A percentile compares a stretch with the other conserved stretches of the same genome.
Conservation (phyloP, 2,329 filamentous ascomycete genomes). For the Celoporthe dispersa region DNA sequence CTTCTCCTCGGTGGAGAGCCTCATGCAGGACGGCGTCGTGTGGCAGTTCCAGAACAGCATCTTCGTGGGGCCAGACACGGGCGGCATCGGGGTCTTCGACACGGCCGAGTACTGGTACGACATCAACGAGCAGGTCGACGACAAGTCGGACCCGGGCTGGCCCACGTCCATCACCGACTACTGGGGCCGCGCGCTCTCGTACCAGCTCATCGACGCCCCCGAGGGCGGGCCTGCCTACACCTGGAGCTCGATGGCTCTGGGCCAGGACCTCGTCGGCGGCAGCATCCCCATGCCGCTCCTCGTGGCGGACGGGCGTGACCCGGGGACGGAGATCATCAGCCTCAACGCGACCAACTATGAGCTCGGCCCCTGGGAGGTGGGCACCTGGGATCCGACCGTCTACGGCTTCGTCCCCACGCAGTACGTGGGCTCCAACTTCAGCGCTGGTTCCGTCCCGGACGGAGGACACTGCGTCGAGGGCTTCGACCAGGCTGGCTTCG, state of each 20-base stretch:
- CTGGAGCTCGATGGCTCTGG: constrained; percentile 69
- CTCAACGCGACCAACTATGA: constrained; percentile 67
- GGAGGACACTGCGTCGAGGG: constrained; percentile 71
- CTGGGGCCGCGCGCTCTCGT: constrained; percentile 85
- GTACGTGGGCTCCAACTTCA: constrained; percentile 65
- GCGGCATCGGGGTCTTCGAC: constrained; percentile 35
- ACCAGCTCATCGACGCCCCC: constrained; percentile 78
- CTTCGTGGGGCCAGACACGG: constrained; percentile 39
- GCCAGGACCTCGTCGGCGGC: constrained; percentile 47
- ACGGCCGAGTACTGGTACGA: constrained; percentile 60
- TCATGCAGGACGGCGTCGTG: constrained; percentile 50
- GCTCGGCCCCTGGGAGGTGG: constrained; percentile 69
- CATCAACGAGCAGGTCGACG: constrained; percentile 59
- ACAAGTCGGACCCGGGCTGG: constrained; percentile 67
- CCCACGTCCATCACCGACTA: constrained; percentile 81
- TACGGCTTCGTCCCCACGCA: constrained; percentile 62
- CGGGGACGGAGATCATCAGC: constrained; percentile 47
- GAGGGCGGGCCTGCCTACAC: constrained; percentile 78
- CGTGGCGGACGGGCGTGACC: constrained; percentile 52
- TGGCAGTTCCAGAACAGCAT: constrained; percentile 44
- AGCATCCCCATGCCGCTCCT: constrained; percentile 54
- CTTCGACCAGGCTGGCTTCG: constrained; percentile 80
- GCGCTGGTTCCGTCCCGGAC: constrained; percentile 56
- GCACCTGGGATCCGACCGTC: constrained; percentile 64
- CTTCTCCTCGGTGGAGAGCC: constrained; percentile 69